Conservation (phyloP, 2,329 filamentous ascomycete genomes). For the Colletotrichum sidae region DNA sequence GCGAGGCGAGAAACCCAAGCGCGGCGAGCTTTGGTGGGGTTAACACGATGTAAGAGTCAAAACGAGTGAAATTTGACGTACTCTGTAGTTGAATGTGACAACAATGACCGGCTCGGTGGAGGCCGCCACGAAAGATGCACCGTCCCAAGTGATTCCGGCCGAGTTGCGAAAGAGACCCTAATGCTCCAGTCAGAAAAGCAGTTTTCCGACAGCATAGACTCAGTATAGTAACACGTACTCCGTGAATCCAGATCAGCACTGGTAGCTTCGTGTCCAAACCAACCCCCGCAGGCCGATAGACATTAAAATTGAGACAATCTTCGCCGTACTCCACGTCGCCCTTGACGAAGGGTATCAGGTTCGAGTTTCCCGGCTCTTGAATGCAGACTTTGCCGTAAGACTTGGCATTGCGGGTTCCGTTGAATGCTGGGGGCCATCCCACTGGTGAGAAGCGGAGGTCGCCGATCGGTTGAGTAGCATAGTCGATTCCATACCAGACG, state of each 20-base stretch:
- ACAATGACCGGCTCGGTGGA: conserved; percentile 43
- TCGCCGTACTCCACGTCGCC: conserved; percentile 11
- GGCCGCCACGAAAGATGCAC: conserved; percentile 41
- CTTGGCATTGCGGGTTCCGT: conserved; percentile 7
- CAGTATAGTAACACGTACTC: conserved; percentile 15
- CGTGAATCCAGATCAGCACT: conserved; percentile 36
- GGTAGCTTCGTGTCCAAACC: conserved; percentile 33
- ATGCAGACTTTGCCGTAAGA: conserved; percentile 22
- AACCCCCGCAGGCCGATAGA: conserved; percentile 19
- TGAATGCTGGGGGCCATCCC: conserved; percentile 12
- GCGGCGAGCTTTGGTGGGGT: conserved; percentile 1
- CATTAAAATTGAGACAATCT: conserved; percentile 33
- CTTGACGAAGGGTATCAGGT: conserved; percentile 17
- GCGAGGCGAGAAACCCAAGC: conserved; percentile 58
- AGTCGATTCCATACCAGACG: conserved; percentile 27
- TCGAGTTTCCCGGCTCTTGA: conserved; percentile 24
- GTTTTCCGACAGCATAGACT: too few species aligned
- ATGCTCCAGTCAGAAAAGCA: not conserved
- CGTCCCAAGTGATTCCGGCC: conserved; percentile 35
- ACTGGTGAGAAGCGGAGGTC: conserved; percentile 8
- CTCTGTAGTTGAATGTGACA: conserved; percentile 44
- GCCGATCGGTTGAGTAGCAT: conserved; percentile 8
- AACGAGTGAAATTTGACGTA: conserved; percentile 1
- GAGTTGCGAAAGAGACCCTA: conserved; percentile 22
- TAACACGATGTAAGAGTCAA: not conserved